phyloP scores from a whole-genome alignment of 495 filamentous ascomycete genomes.

The Chaetomium cochliodes region DNA sequence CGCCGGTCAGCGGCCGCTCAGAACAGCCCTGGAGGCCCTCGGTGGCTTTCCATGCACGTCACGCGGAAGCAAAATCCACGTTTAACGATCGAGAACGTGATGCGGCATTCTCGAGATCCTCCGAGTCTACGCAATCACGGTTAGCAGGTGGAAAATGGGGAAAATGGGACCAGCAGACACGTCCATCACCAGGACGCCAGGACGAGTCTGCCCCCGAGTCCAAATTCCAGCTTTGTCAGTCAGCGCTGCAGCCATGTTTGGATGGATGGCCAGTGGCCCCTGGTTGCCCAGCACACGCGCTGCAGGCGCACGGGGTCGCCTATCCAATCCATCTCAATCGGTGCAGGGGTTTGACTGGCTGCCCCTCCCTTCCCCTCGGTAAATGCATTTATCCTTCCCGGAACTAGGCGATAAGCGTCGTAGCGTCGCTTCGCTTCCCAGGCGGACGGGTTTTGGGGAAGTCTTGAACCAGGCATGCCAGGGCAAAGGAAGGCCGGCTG shows the following conservation, averaged over 20 bases:
- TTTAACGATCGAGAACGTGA: background rate
- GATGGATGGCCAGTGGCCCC: conserved; percentile 12
- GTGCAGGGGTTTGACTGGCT: conserved; percentile 12
- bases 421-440: conserved; percentile 18
- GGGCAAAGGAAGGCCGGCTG: background rate
- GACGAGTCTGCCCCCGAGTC: conserved; percentile 8
- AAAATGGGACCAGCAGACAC: background rate
- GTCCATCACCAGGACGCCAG: conserved; percentile 21
- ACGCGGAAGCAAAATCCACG: conserved; percentile 1
- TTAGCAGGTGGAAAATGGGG: background rate
- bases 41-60: conserved; percentile 17
- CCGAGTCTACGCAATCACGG: background rate
- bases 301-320: conserved; percentile 23
- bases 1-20: conserved; percentile 18
- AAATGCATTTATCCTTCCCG: conserved; percentile 26
- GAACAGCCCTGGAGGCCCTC: background rate
- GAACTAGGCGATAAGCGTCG: conserved; percentile 16
- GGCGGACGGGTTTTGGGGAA: conserved; percentile 24
- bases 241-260: conserved; percentile 3
- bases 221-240: conserved; percentile 21
- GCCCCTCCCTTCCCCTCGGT: conserved; percentile 12
- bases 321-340: conserved; percentile 18
- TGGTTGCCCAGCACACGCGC: conserved; percentile 24
- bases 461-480: background rate
- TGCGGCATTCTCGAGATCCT: background rate